Percentiles rank a stretch among this genome's conserved stretches.
Evolutionary conservation across 2,329 filamentous ascomycete genomes (phyloP).

Genomic region (Cladosporium sp.): DNA sequence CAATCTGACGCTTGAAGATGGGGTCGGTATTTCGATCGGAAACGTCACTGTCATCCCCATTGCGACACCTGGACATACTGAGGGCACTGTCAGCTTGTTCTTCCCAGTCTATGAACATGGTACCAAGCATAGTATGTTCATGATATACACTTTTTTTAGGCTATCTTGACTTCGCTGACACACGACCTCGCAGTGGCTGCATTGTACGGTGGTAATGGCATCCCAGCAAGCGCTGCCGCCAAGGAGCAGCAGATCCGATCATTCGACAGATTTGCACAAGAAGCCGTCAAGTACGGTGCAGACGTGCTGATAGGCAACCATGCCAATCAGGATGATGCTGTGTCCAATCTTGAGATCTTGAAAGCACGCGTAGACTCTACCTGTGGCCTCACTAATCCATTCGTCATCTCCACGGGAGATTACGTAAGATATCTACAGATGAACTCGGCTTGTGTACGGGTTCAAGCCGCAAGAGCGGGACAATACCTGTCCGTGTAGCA

Average conservation of each 20-base stretch:
- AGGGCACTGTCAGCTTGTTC: slow-evolving; percentile 13
- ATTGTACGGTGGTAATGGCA: slow-evolving; percentile 14
- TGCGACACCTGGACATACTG: slow-evolving; percentile 17
- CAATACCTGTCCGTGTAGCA: neutral
- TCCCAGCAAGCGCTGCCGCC: neutral
- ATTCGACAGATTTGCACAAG: slow-evolving; percentile 10
- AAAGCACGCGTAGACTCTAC: slow-evolving; percentile 8
- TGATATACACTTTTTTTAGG: neutral
- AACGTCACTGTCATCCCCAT: slow-evolving; percentile 13
- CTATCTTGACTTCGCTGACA: neutral
- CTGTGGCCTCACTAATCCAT: slow-evolving; percentile 13
- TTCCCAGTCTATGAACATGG: slow-evolving; percentile 15
- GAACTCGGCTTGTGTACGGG: slow-evolving; percentile 15
- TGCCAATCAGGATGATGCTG: slow-evolving; percentile 15
- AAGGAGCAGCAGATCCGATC: slow-evolving; percentile 13
- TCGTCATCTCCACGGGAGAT: slow-evolving; percentile 14
- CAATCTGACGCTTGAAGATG: slow-evolving; percentile 5
- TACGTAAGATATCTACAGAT: slow-evolving; percentile 13
- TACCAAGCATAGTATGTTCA: slow-evolving; percentile 1
- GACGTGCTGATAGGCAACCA: slow-evolving; percentile 19
- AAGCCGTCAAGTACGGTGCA: slow-evolving; percentile 7
- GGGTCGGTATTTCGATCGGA: slow-evolving; percentile 11
- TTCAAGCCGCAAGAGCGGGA: slow-evolving; percentile 5
- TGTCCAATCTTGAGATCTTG: slow-evolving; percentile 17
- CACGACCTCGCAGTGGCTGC: slow-evolving; percentile 12